Evolutionary conservation across 2,329 filamentous ascomycete species (phyloP).

Genomic region (Pseudogymnoascus sp.): DNA sequence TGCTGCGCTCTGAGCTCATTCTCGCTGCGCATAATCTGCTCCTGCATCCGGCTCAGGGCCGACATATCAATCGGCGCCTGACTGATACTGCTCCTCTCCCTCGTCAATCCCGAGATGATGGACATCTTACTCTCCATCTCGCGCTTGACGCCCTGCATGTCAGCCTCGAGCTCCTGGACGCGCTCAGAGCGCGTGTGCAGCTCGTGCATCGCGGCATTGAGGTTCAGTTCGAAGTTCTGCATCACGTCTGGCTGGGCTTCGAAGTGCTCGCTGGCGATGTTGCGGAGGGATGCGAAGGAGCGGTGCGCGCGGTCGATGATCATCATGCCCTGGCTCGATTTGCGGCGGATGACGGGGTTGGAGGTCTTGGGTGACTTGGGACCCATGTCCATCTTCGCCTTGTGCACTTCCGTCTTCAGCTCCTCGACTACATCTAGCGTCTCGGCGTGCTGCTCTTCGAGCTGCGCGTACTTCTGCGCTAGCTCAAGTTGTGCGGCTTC

Average conservation of each 20-base stretch:
- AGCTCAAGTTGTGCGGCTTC: constrained; percentile 68
- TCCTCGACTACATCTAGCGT: constrained; percentile 82
- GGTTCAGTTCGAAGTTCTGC: constrained; percentile 86
- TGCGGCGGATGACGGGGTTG: constrained; percentile 80
- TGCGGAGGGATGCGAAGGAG: constrained; percentile 81
- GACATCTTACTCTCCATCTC: constrained; percentile 97
- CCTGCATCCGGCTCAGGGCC: constrained; percentile 76
- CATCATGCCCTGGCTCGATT: constrained; percentile 84
- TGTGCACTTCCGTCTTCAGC: constrained; percentile 78
- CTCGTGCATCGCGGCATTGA: constrained; percentile 89
- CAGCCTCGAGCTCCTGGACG: constrained; percentile 81
- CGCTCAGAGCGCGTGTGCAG: constrained; percentile 79
- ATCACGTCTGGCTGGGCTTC: constrained; percentile 74
- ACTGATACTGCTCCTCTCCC: constrained; percentile 86
- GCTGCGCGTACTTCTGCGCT: constrained; percentile 69
- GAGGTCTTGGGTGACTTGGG: constrained; percentile 42
- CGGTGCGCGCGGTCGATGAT: constrained; percentile 85
- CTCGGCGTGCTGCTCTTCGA: constrained; percentile 75
- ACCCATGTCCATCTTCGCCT: constrained; percentile 53
- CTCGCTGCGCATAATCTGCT: constrained; percentile 83
- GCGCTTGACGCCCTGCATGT: constrained; percentile 75
- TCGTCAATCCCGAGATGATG: constrained; percentile 87
- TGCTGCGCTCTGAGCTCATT: constrained; percentile 68
- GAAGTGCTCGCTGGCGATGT: constrained; percentile 81
- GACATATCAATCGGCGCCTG: constrained; percentile 79